Evolutionary conservation across 495 filamentous ascomycete species (phyloP).

Genomic region (Massariosphaeria phaeospora): DNA sequence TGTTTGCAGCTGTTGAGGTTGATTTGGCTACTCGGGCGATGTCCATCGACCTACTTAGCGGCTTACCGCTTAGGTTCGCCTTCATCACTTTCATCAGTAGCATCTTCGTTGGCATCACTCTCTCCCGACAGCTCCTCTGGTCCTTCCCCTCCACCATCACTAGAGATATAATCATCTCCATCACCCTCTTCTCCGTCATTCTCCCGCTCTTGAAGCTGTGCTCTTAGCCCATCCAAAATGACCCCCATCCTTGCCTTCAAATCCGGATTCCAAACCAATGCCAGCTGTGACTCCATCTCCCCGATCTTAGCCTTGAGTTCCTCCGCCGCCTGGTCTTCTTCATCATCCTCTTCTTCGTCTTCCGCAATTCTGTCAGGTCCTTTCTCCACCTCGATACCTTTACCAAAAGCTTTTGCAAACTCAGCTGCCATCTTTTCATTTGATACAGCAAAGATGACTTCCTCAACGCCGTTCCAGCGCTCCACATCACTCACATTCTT

Average conservation of each 20-base stretch:
- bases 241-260: conserved; percentile 22
- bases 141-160: no score
- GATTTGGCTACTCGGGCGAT: no score
- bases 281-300: conserved; percentile 31
- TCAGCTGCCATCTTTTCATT: conserved; percentile 35
- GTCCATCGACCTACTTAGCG: no score
- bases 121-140: no score
- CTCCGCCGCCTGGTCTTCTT: conserved; percentile 10
- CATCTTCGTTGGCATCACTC: no score
- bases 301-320: conserved; percentile 29
- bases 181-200: conserved; percentile 2
- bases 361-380: not conserved
- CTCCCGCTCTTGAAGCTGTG: conserved; percentile 19
- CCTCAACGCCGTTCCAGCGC: conserved; percentile 38
- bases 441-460: conserved; percentile 50
- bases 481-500: conserved; percentile 42
- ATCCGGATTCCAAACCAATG: conserved; percentile 24
- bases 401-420: conserved; percentile 34
- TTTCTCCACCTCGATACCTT: conserved; percentile 22
- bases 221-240: conserved; percentile 21
- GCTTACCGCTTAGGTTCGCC: no score
- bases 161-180: no score
- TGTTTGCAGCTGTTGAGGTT: no score
- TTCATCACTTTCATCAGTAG: no score
- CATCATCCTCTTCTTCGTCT: conserved; percentile 12